phyloP scores from a whole-genome alignment of 2,329 filamentous ascomycete species.

The Exophiala viscosa region DNA sequence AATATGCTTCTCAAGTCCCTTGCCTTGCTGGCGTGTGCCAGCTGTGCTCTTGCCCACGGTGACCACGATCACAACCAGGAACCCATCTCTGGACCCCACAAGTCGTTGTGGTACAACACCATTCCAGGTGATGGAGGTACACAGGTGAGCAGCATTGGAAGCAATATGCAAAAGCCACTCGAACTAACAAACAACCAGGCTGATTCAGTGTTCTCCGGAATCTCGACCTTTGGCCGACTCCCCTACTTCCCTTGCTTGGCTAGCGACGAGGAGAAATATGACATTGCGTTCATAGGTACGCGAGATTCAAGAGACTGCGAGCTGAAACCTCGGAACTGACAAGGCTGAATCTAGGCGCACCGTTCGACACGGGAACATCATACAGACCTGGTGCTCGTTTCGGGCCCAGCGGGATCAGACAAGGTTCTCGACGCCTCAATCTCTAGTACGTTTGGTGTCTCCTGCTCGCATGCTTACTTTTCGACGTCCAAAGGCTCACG shows the following conservation, averaged over 20 bases:
- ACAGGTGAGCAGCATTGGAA: constrained; percentile 53
- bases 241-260: constrained; percentile 73
- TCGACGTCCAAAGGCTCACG: constrained; percentile 38
- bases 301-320: neutral
- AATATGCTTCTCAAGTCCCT: constrained; percentile 27
- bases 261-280: constrained; percentile 67
- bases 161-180: neutral
- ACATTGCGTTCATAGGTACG: constrained; percentile 79
- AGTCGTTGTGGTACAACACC: constrained; percentile 76
- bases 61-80: constrained; percentile 56
- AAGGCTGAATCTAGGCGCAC: constrained; percentile 56
- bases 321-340: neutral
- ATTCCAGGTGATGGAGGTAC: constrained; percentile 80
- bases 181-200: constrained; percentile 50
- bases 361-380: constrained; percentile 81
- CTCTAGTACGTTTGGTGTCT: constrained; percentile 64
- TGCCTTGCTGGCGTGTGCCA: constrained; percentile 40
- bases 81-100: constrained; percentile 63
- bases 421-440: constrained; percentile 80
- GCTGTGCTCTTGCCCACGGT: constrained; percentile 57
- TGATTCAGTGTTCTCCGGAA: constrained; percentile 83
- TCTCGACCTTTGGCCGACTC: constrained; percentile 77
- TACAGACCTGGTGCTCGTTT: constrained; percentile 82
- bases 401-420: constrained; percentile 77
- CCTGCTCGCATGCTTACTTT: constrained; percentile 28